Evolutionary conservation across 441 rosid genomes (phyloP), one percentile per base, ranked within the genome.

Genomic region (Euphorbia schlechtendalii): DNA sequence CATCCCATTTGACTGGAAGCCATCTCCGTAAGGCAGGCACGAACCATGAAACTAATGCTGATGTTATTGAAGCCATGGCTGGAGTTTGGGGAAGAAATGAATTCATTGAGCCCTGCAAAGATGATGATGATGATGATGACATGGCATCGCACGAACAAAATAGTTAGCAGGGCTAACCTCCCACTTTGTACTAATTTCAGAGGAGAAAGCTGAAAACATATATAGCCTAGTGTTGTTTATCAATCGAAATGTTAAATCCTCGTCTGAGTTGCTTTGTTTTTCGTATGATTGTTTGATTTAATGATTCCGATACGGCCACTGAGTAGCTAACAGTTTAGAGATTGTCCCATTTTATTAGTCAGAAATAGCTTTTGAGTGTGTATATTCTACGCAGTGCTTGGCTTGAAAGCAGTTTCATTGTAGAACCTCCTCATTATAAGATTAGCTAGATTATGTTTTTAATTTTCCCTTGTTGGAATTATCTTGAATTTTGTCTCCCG

Each of bases 1-100:
- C 85, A 77, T 83, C 66, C 98, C 81, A 56, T 85, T 82, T 74
- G 96, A 91, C 71, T 95, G 97, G 96, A 88, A 83, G 71, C 81
- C 81, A 38, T 76, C 89, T 46, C 84, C 90, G 7, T 87, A 74
- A 83, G 30, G 30, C 30, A 27, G 1, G 30, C 57, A 25, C 15
- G 41, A 53, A 28, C 41, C 14, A 43, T 38, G 51, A 45, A 49
- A 76, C 61, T 71, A 8, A 27, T 27, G 66, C 61, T 41, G 40
- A 49, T 28, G 38, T 69, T 61, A 61, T 64, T 64, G 63, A 61
- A 64, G 77, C 69, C 57, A 79, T 80, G 55, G 30, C 30, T 27
- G 30, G 40, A 76, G 69, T 79, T 56, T 68, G 51, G 38, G 81
- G 74, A 68, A 58, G 71, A 70, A 36, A 63, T 71, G 56, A 22